Evolutionary conservation across 441 rosid genomes (phyloP).

Genomic region (Hura crepitans): DNA sequence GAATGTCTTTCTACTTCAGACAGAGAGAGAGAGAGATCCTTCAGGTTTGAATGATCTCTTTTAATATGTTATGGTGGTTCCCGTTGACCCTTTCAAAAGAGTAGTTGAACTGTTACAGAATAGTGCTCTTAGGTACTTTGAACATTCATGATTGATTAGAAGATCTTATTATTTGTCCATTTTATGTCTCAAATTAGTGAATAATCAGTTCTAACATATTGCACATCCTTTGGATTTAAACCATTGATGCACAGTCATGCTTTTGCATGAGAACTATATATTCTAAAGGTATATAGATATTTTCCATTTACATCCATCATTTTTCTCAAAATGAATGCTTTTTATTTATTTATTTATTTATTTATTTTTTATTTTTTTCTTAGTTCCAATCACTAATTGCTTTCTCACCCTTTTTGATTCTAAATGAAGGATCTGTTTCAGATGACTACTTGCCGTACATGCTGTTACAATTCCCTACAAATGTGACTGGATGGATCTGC

Average conservation of each 20-base stretch:
- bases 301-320: not conserved
- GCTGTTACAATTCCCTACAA: slow-evolving; percentile 89
- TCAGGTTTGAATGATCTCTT: not conserved
- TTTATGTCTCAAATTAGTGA: not conserved
- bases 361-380: not conserved
- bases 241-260: not conserved
- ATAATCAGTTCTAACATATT: not conserved
- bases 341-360: no score
- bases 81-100: no score
- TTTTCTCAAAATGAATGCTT: not conserved
- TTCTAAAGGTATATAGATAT: not conserved
- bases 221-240: not conserved
- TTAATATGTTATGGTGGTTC: not conserved
- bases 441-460: slow-evolving; percentile 91
- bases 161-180: not conserved
- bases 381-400: not conserved
- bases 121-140: no score
- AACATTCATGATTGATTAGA: not conserved
- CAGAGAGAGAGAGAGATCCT: no score
- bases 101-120: no score
- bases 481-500: slow-evolving; percentile 94
- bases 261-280: not conserved
- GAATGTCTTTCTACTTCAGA: no score
- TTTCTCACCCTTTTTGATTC: slow-evolving; percentile 20
- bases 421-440: slow-evolving; percentile 71